These are phyloP conservation scores for Podila verticillata DNA, from an alignment of 192 early-diverging fungal species.

Conservation along the genomic window DNA sequence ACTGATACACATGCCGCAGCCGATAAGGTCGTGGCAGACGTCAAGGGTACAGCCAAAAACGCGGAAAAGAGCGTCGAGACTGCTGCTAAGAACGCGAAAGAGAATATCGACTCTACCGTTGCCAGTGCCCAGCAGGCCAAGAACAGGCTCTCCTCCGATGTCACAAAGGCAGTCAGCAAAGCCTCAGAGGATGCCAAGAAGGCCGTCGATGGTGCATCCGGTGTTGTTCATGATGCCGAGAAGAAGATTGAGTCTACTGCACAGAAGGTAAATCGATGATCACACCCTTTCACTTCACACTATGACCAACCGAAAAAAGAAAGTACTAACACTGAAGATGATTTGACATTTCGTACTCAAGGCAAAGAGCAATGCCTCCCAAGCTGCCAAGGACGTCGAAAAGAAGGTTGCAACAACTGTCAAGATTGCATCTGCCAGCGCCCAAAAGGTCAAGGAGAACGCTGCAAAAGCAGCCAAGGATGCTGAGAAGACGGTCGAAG, in stretches of 20 bases:
- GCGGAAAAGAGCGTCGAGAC: not conserved
- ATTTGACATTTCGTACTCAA: not conserved
- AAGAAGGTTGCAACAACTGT: not conserved
- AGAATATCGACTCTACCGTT: not conserved
- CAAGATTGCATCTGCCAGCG: not conserved
- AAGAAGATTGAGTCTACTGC: not conserved
- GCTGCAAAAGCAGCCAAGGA: not conserved
- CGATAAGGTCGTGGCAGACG: not conserved
- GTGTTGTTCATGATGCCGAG: not conserved
- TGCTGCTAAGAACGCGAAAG: not conserved
- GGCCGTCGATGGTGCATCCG: too few relatives aligned
- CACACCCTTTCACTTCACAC: too few relatives aligned
- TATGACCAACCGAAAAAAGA: not conserved
- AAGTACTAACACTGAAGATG: too few relatives aligned
- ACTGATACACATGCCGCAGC: not conserved
- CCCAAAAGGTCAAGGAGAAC: not conserved
- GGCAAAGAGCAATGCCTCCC: not conserved
- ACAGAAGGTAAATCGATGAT: too few relatives aligned
- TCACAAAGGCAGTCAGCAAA: not conserved
- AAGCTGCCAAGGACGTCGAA: not conserved
- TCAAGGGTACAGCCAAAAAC: not conserved
- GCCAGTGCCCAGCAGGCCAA: not conserved
- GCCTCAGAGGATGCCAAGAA: too few relatives aligned
- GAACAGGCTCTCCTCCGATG: not conserved
- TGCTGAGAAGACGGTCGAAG: not conserved